A percentile compares a stretch with the other conserved stretches of the same genome.
Evolutionary conservation across 768 basidiomycete genomes (phyloP).

Genomic region (Hygrocybe punicea): DNA sequence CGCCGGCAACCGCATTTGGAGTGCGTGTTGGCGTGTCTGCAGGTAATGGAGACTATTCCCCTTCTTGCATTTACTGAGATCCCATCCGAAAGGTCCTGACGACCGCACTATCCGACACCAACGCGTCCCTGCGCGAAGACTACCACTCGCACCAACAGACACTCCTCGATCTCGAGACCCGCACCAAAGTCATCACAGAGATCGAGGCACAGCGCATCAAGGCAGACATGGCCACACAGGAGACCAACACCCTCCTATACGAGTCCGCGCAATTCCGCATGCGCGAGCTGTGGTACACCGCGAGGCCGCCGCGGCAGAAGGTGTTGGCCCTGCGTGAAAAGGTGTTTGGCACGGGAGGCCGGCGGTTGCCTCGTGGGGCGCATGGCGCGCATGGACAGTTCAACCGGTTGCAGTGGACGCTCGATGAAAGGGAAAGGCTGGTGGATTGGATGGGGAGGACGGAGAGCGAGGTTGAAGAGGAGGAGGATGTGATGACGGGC

Average conservation of each 20-base stretch:
- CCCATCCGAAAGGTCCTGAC: slow-evolving; percentile 44
- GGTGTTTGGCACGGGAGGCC: slow-evolving; percentile 61
- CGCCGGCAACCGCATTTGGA: slow-evolving; percentile 65
- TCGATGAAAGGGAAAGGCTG: slow-evolving; percentile 57
- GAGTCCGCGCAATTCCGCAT: slow-evolving; percentile 68
- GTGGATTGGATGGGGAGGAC: slow-evolving; percentile 70
- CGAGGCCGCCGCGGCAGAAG: slow-evolving; percentile 56
- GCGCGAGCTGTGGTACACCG: slow-evolving; percentile 64
- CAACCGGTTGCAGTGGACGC: slow-evolving; percentile 66
- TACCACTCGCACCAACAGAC: slow-evolving; percentile 51
- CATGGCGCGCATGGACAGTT: slow-evolving; percentile 58
- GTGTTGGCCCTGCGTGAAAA: slow-evolving; percentile 63
- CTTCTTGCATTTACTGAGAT: slow-evolving; percentile 4
- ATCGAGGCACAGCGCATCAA: slow-evolving; percentile 50
- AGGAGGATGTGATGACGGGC: slow-evolving; percentile 38
- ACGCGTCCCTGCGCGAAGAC: slow-evolving; percentile 54
- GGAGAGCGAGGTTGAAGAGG: slow-evolving; percentile 75
- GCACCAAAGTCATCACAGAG: slow-evolving; percentile 46
- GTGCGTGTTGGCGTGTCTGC: slow-evolving; percentile 59
- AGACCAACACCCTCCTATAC: slow-evolving; percentile 65
- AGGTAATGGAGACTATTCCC: slow-evolving; percentile 35
- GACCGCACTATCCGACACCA: slow-evolving; percentile 50
- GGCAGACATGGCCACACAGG: slow-evolving; percentile 54
- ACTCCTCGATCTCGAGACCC: slow-evolving; percentile 45
- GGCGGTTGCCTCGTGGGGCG: slow-evolving; percentile 47